Evolutionary conservation across 2,329 filamentous ascomycete genomes (phyloP), one percentile per base, ranked within the genome.

Genomic region (Hypoxylon sp.): DNA sequence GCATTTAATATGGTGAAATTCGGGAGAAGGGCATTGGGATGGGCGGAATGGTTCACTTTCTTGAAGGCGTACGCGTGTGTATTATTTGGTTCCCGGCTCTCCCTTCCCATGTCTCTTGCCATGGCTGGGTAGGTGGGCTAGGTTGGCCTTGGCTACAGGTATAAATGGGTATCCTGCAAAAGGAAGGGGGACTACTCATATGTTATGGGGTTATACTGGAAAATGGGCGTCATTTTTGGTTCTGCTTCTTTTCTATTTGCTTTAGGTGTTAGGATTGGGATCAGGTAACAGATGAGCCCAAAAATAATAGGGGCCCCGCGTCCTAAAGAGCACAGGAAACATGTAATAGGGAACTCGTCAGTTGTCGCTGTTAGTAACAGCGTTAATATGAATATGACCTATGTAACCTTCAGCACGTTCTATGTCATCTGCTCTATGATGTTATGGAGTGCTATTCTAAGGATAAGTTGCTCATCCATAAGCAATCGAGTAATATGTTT

Each of bases 161-260:
- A 46, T 46, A 46, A 41, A 45, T 19, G 7, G 23, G 53, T 46
- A 17, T 46, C 30, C 23, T 17, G 25, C 13, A 56, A 46, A 3
- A 43, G 38, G 38, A 11, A 30, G 28, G 28, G 4, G 19, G 17
- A 41, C 14, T 17, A 56, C 25, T 46, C 9, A 41, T 9, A 19
- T 13, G 7, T 19, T 4, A 46, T 7, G 21, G 2, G 17, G 14
- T 3, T 43, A 43, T 21, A 43, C 3, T 11, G 17, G 17, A 43
- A 43, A 17, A 43, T 5, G 38, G 19, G 11, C 14, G 19, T 13
- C 6, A 10, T 43, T 43, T 11, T 10, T 9, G 7, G 11, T 11
- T 4, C 9, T 10, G 9, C 1, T 10, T 43, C 7, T 19, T 19
- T 17, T 21, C 17, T 1, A 17, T n/a, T 43, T 21, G 7, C n/a